Evolutionary conservation across 1,284 basidiomycete species (phyloP).

Genomic region (Butyriboletus appendiculatus): DNA sequence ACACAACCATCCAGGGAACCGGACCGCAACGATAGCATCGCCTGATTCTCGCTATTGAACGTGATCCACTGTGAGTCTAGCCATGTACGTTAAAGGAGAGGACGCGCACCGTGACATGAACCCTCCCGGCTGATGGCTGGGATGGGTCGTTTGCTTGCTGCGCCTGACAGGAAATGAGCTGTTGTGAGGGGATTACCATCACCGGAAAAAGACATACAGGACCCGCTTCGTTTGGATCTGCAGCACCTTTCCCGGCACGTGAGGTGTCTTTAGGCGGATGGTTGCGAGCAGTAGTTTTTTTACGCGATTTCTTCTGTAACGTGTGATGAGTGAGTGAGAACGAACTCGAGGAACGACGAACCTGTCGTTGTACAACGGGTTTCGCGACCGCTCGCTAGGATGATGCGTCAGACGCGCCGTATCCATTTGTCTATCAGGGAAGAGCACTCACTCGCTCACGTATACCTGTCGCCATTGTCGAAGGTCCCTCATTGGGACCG

Average conservation of each 20-base stretch:
- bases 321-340: too few relatives aligned
- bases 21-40: neutral
- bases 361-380: neutral
- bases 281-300: neutral
- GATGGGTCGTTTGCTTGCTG: neutral
- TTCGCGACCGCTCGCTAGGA: neutral
- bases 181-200: too few relatives aligned
- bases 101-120: neutral
- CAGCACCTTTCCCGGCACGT: neutral
- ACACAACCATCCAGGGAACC: conserved; percentile 5
- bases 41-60: neutral
- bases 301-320: neutral
- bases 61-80: neutral
- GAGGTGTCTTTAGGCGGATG: neutral
- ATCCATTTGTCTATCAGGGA: neutral
- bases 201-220: neutral
- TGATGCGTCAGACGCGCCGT: neutral
- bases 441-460: neutral
- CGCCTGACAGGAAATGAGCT: neutral
- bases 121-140: neutral
- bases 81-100: neutral
- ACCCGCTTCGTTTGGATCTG: neutral
- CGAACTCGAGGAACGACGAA: neutral
- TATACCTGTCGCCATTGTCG: neutral
- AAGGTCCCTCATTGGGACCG: neutral